A percentile compares a stretch with the other conserved stretches of the same genome.
These are phyloP conservation scores for Phytophthora fragariaefolia DNA, from an alignment of 352 stramenopile genomes.

Conservation along the genomic window DNA sequence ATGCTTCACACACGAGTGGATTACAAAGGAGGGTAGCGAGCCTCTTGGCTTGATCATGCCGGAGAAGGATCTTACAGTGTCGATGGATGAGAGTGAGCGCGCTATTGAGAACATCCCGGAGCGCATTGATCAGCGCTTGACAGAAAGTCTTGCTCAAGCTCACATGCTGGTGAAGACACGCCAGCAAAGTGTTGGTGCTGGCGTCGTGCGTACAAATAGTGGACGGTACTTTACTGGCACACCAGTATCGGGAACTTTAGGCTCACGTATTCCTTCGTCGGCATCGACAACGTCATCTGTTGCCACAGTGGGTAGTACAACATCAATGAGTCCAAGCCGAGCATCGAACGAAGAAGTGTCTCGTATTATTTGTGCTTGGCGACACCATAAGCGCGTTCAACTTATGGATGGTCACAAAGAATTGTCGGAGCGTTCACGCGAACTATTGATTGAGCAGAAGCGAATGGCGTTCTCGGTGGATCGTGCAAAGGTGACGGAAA, in stretches of 20 bases:
- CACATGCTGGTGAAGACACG: conserved; percentile 82
- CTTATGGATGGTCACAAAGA: conserved; percentile 91
- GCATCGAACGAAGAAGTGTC: conserved; percentile 75
- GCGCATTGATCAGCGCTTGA: conserved; percentile 79
- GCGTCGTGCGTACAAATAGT: conserved; percentile 61
- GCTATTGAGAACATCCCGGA: conserved; percentile 90
- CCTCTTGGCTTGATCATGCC: conserved; percentile 57
- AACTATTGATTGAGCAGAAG: conserved; percentile 89
- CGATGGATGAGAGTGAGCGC: conserved; percentile 82
- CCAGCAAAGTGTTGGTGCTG: conserved; percentile 48
- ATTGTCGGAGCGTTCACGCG: conserved; percentile 73
- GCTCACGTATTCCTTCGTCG: conserved; percentile 57
- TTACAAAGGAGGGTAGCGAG: conserved; percentile 93
- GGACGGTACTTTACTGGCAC: conserved; percentile 47
- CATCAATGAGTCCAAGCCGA: conserved; percentile 60
- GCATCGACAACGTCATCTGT: conserved; percentile 47
- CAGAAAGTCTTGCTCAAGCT: conserved; percentile 75
- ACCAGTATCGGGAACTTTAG: conserved; percentile 47
- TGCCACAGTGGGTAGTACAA: conserved; percentile 50
- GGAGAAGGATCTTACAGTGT: conserved; percentile 78
- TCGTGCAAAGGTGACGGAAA: conserved; percentile 84
- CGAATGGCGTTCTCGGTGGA: conserved; percentile 87
- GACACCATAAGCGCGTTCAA: conserved; percentile 86
- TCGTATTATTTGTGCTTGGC: conserved; percentile 84
- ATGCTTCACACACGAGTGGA: conserved; percentile 92